Evolutionary conservation across 768 basidiomycete genomes (phyloP), one percentile per base, ranked within the genome.

Genomic region (Pleurotus eryngii): DNA sequence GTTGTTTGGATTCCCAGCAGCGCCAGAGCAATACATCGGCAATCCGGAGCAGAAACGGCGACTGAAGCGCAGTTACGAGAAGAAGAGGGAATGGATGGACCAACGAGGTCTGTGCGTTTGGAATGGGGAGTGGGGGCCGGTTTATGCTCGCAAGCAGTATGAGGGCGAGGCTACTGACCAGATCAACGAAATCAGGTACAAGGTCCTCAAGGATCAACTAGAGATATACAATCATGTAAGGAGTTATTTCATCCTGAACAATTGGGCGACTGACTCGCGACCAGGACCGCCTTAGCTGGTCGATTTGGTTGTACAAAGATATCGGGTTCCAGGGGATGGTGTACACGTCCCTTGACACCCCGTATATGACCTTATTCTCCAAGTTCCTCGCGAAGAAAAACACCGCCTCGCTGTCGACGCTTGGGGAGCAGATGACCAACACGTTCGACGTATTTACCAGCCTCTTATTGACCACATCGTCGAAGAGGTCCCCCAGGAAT

Each of bases 321-420:
- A 87, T 89, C 62, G 89, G 89, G n/a, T 88, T 87, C 78, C 87
- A 90, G 71, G 90, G 90, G 38, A 90, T 92, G 89, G 85, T 89
- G 24, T 82, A 89, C 70, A 76, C 86, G 62, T 80, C 81, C 20
- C 77, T 74, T 8, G 80, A 85, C 12, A 85, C 89, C 5, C 78
- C 87, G 2, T 93, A 90, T 73, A 86, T 86, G 78, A 81, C 74
- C 48, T 81, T 87, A 48, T 80, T 93, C 73, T 71, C 75, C 49
- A 74, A 81, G 27, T 90, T 90, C 76, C 78, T 91, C 54, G 81
- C 78, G 53, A 90, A 87, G 75, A 92, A 93, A 70, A 93, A 70
- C 85, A 90, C 70, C 81, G 82, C 5, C 81, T 92, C 22, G 88
- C 89, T 2, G 74, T 85, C 46, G 91, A 92, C 66, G 81, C 85